These are phyloP conservation scores for Haematococcus lacustris DNA, from an alignment of 139 green algal genomes.

Conservation along the genomic window DNA sequence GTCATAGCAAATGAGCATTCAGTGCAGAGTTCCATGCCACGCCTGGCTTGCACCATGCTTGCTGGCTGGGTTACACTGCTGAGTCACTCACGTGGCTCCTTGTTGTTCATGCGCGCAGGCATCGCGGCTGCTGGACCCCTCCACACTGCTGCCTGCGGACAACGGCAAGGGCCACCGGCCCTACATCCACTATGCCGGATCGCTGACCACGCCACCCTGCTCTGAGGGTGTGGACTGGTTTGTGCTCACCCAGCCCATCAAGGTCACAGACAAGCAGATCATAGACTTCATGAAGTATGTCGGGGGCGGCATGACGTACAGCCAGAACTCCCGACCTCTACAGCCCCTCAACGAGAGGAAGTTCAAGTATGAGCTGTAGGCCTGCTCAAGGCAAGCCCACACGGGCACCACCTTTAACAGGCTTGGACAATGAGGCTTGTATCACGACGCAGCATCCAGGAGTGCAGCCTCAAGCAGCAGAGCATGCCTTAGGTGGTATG, in stretches of 20 bases:
- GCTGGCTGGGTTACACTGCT: too few relatives aligned
- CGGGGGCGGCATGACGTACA: slow-evolving; percentile 26
- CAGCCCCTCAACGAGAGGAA: slow-evolving; percentile 35
- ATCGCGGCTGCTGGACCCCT: slow-evolving; percentile 27
- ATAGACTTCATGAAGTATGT: slow-evolving; percentile 51
- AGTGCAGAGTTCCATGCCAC: too few relatives aligned
- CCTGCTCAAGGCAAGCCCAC: too few relatives aligned
- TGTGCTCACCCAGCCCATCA: slow-evolving; percentile 49
- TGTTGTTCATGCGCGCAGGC: slow-evolving; percentile 1
- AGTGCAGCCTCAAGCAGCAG: too few relatives aligned
- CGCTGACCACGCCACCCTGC: slow-evolving; percentile 82
- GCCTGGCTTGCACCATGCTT: too few relatives aligned
- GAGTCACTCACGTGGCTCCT: neutral
- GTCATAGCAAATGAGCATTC: too few relatives aligned
- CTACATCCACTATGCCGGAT: slow-evolving; percentile 71
- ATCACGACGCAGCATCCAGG: too few relatives aligned
- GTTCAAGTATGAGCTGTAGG: slow-evolving; percentile 39
- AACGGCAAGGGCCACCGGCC: slow-evolving; percentile 13
- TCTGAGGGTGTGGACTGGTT: slow-evolving; percentile 75
- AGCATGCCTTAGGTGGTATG: too few relatives aligned
- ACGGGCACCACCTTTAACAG: too few relatives aligned
- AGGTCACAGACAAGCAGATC: slow-evolving; percentile 45
- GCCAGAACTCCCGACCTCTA: slow-evolving; percentile 39
- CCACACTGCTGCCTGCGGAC: slow-evolving; percentile 40
- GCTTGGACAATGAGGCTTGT: too few relatives aligned